Percentiles rank a stretch among this genome's conserved stretches.
These are phyloP conservation scores for Pseudocercospora fuligena DNA, from an alignment of 2,329 filamentous ascomycete genomes.

Conservation along the genomic window DNA sequence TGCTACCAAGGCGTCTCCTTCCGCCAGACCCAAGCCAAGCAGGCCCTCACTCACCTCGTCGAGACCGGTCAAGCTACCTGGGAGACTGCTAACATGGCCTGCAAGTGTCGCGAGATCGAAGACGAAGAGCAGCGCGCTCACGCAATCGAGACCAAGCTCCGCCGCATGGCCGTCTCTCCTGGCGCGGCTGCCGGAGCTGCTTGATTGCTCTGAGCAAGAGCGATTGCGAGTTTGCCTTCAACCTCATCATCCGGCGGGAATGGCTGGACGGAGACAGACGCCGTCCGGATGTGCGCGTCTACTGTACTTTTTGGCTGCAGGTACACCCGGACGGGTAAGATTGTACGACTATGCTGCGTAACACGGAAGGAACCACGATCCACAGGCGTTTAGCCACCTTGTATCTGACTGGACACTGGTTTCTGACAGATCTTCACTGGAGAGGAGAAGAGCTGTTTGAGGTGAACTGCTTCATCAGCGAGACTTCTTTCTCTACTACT, in stretches of 20 bases:
- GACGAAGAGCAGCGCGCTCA: slow-evolving; percentile 10
- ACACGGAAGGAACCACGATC: not conserved
- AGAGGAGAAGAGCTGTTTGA: not conserved
- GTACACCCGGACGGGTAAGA: slow-evolving; percentile 9
- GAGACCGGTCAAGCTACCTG: slow-evolving; percentile 18
- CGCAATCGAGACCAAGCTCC: slow-evolving; percentile 14
- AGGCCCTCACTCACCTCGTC: slow-evolving; percentile 15
- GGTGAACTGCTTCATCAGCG: not conserved
- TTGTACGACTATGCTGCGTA: slow-evolving; percentile 10
- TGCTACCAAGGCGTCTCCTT: slow-evolving; percentile 14
- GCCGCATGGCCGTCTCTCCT: slow-evolving; percentile 10
- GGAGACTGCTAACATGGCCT: slow-evolving; percentile 22
- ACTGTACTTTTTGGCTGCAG: slow-evolving; percentile 9
- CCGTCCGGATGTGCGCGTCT: slow-evolving; percentile 2
- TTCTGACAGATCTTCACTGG: slow-evolving; percentile 1
- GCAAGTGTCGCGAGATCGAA: slow-evolving; percentile 18
- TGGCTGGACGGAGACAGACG: slow-evolving; percentile 13
- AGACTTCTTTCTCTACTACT: not conserved
- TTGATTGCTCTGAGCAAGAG: not conserved
- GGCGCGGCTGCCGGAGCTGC: not conserved
- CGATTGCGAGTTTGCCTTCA: not conserved
- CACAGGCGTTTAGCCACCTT: slow-evolving; percentile 10
- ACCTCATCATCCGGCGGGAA: not conserved
- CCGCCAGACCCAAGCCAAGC: slow-evolving; percentile 14
- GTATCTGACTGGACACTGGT: slow-evolving; percentile 3